Evolutionary conservation across 2,329 filamentous ascomycete genomes (phyloP), one percentile per base, ranked within the genome.

Genomic region (Clathrospora elynae): DNA sequence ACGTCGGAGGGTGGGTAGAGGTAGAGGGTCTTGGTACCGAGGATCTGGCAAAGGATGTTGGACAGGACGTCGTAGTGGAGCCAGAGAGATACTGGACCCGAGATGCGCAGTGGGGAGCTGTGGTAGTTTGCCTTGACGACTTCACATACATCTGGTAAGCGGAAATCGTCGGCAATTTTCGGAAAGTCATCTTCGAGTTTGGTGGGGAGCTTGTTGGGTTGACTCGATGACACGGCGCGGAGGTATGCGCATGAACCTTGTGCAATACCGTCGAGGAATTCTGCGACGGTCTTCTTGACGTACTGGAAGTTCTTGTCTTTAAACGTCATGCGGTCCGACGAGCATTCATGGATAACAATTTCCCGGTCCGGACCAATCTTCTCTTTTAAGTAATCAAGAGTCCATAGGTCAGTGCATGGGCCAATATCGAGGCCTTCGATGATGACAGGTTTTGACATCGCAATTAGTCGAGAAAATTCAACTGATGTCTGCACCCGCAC

Each of bases 61-160:
- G 89, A 88, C 79, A 95, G 90, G 11, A 93, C 88, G 71, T 95
- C 88, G 73, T 93, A 95, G 69, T 95, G 89, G 20, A 95, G 76
- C 90, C 91, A 96, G 81, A 96, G 88, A 26, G 84, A 86, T 8
- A 92, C 87, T 2, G 82, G 82, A 1, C 88, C 88, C 3, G 87
- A 92, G 46, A 95, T 84, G 13, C 90, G 80, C 16, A 95, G 71
- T 0, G 90, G 85, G 2, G 88, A 91, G 65, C 86, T 92, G 64
- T 95, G 90, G 3, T 81, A 69, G 49, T 83, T 82, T n/a, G 84
- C 73, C 4, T 43, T 45, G 3, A 88, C 82, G 10, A 38, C 11
- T 5, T 46, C 32, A 16, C 54, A 55, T 4, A 59, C 37, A 3
- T 59, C 43, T 1, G 90, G 88, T 1, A 95, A 68, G 10, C 66